These are phyloP conservation scores for Phoma herbarum DNA, from an alignment of 2,329 filamentous ascomycete genomes.

Conservation along the genomic window DNA sequence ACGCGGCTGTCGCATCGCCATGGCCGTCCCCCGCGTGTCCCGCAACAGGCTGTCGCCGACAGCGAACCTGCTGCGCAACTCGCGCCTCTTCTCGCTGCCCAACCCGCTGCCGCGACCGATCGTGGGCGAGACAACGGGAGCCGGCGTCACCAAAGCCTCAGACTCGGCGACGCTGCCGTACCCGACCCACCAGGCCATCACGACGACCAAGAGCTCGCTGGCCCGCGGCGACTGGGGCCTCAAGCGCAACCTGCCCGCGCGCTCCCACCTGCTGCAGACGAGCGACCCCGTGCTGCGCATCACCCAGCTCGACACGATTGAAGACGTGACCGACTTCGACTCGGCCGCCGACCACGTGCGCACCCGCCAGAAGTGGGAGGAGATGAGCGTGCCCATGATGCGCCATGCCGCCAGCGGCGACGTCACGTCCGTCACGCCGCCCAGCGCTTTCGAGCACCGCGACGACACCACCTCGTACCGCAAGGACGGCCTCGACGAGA, in stretches of 20 bases:
- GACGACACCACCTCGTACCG: slow-evolving; percentile 47
- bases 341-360: slow-evolving; percentile 83
- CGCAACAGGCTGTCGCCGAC: slow-evolving; percentile 63
- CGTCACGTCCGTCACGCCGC: slow-evolving; percentile 20
- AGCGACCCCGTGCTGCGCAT: slow-evolving; percentile 78
- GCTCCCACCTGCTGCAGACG: slow-evolving; percentile 72
- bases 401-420: slow-evolving; percentile 33
- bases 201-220: slow-evolving; percentile 76
- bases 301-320: slow-evolving; percentile 80
- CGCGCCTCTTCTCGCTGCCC: slow-evolving; percentile 89
- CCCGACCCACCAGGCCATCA: slow-evolving; percentile 85
- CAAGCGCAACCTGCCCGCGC: slow-evolving; percentile 82
- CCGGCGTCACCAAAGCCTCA: slow-evolving; percentile 63
- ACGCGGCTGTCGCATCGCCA: slow-evolving; percentile 44
- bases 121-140: slow-evolving; percentile 54
- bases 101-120: slow-evolving; percentile 72
- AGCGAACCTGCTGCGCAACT: slow-evolving; percentile 78
- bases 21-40: slow-evolving; percentile 46
- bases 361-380: slow-evolving; percentile 85
- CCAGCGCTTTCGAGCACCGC: slow-evolving; percentile 44
- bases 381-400: slow-evolving; percentile 77
- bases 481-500: slow-evolving; percentile 39
- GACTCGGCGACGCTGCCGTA: slow-evolving; percentile 76
- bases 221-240: slow-evolving; percentile 89
- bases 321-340: slow-evolving; percentile 88